Evolutionary conservation across 2,329 filamentous ascomycete species (phyloP).

Genomic region (Trichoderma harzianum): DNA sequence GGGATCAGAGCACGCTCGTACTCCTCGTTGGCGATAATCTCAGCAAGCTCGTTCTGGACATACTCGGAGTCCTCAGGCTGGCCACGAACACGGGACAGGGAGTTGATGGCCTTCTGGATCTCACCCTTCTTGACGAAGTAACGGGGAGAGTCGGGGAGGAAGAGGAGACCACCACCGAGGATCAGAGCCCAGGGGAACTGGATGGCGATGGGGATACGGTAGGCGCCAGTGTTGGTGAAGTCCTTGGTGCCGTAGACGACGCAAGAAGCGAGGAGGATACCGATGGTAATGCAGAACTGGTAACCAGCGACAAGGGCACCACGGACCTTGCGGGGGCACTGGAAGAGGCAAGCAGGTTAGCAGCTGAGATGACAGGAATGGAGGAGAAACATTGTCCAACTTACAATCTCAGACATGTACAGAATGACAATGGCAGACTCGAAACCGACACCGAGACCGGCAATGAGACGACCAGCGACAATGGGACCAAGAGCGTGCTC

Average conservation of each 20-base stretch:
- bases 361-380: background rate
- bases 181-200: slow-evolving; percentile 81
- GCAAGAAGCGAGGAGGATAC: slow-evolving; percentile 69
- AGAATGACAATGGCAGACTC: slow-evolving; percentile 77
- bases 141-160: slow-evolving; percentile 81
- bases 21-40: slow-evolving; percentile 86
- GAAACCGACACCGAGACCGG: slow-evolving; percentile 76
- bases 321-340: slow-evolving; percentile 65
- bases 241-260: slow-evolving; percentile 70
- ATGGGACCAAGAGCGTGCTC: slow-evolving; percentile 56
- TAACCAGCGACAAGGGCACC: slow-evolving; percentile 78
- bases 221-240: slow-evolving; percentile 60
- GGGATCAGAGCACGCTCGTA: slow-evolving; percentile 73
- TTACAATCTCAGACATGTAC: slow-evolving; percentile 81
- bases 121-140: slow-evolving; percentile 79
- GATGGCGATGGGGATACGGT: slow-evolving; percentile 76
- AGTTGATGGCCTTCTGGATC: slow-evolving; percentile 59
- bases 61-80: slow-evolving; percentile 70
- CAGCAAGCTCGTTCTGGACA: slow-evolving; percentile 74
- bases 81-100: slow-evolving; percentile 68
- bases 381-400: slow-evolving; percentile 21
- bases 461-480: slow-evolving; percentile 69
- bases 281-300: slow-evolving; percentile 80
- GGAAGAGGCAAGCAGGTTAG: background rate
- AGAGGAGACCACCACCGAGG: slow-evolving; percentile 65